These are phyloP conservation scores for Eleusine coracana DNA, from an alignment of 176 grass and related monocot species.

Conservation along the genomic window DNA sequence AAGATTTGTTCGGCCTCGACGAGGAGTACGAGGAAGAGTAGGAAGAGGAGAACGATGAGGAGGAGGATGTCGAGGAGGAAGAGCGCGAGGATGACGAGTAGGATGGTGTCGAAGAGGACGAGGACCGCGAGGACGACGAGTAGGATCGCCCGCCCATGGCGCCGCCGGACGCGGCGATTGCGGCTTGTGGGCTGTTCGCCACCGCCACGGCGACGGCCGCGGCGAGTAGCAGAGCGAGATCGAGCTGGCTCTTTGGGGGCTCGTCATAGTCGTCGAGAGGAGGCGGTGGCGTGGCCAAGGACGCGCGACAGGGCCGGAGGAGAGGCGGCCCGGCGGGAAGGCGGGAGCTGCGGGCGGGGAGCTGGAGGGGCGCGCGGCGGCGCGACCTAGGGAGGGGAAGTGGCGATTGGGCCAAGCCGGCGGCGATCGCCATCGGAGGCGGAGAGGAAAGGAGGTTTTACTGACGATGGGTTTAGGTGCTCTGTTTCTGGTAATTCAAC, in stretches of 20 bases:
- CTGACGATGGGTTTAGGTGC: neutral
- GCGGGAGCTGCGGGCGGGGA: neutral
- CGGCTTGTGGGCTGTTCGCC: neutral
- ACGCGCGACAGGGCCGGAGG: neutral
- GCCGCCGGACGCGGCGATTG: constrained; percentile 39
- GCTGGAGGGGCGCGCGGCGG: neutral
- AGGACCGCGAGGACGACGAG: neutral
- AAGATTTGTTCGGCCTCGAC: neutral
- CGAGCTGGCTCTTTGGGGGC: neutral
- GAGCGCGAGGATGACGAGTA: neutral
- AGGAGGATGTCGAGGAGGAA: neutral
- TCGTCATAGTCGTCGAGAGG: neutral
- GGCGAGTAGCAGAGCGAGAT: constrained; percentile 23
- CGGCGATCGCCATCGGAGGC: constrained; percentile 31
- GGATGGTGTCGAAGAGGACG: neutral
- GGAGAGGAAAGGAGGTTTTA: neutral
- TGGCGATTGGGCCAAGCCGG: neutral
- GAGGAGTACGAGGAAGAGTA: neutral
- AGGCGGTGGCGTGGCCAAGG: neutral
- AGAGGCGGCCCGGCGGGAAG: neutral
- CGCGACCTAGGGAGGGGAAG: neutral
- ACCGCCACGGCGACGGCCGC: constrained; percentile 17
- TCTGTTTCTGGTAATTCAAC: neutral
- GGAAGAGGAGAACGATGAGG: neutral
- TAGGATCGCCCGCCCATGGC: constrained; percentile 45